Evolutionary conservation across 345 rosid species (phyloP), one percentile per base, ranked within the genome.

Genomic region (Kandelia obovata): DNA sequence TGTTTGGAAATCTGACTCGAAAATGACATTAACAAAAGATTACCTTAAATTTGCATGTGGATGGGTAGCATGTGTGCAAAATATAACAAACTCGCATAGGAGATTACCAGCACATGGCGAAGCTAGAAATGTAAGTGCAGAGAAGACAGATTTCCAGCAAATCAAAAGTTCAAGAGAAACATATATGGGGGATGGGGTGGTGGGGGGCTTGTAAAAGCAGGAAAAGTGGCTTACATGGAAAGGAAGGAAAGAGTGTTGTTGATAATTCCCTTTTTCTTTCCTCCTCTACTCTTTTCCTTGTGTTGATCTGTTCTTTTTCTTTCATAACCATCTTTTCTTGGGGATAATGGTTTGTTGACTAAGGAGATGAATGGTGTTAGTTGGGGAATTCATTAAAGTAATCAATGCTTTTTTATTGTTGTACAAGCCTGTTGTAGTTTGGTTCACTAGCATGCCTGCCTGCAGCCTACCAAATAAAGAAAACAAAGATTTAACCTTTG

Each of bases 271-370:
- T 68, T 65, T 66, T 61, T 53, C 32, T 51, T 32, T 70, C 21
- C 61, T 65, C 49, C 55, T 51, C 46, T 25, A 64, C 47, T 60
- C 26, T 52, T 25, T 56, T 58, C 25, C n/a, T 68, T 37, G 64
- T 34, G 52, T 63, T 72, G 64, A 47, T 61, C 66, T 5, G 6
- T 59, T 61, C 63, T 58, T 66, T 67, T 35, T 46, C 58, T 65
- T 62, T 53, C 70, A 49, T 43, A 47, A 62, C 53, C 53, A 31
- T 26, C 53, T 8, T 16, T 66, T 67, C 9, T 30, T 71, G 55
- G 56, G 63, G 78, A 76, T 37, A 70, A 75, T 72, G 75, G 70
- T 71, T 74, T 83, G 83, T 83, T 84, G 85, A 84, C 87, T 71
- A 74, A 30, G 37, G 56, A 0, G 63, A 30, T 1, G 26, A 32